These are phyloP conservation scores for Monosporascus sp. DNA, from an alignment of 2,329 filamentous ascomycete species.

Conservation along the genomic window DNA sequence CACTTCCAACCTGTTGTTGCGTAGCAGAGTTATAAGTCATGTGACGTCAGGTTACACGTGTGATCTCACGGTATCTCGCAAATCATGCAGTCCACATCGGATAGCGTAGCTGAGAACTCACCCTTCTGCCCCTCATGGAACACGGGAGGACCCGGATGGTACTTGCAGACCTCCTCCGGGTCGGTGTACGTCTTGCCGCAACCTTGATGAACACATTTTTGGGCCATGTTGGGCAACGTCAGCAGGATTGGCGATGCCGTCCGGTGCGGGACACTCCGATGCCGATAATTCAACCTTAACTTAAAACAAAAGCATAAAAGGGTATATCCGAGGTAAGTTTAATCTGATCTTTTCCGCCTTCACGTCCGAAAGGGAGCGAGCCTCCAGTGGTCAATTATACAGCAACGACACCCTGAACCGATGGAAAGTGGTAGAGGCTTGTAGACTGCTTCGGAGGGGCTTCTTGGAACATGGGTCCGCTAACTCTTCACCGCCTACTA, in stretches of 20 bases:
- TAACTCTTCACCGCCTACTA: not conserved
- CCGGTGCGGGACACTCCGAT: too few species aligned
- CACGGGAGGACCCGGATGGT: conserved; percentile 88
- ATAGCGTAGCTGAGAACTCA: conserved; percentile 36
- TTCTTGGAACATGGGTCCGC: too few species aligned
- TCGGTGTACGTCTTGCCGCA: conserved; percentile 87
- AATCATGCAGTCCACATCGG: too few species aligned
- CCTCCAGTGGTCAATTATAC: not conserved
- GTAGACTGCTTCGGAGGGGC: not conserved
- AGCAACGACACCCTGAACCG: not conserved
- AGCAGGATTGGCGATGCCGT: too few species aligned
- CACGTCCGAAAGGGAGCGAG: too few species aligned
- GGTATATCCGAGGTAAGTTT: too few species aligned
- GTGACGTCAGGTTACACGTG: conserved; percentile 5
- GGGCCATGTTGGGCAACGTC: conserved; percentile 47
- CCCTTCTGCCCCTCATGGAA: conserved; percentile 99
- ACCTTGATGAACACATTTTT: conserved; percentile 94
- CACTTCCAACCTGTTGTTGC: conserved; percentile 81
- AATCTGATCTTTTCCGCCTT: too few species aligned
- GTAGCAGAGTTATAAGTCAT: not conserved
- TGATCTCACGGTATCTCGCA: too few species aligned
- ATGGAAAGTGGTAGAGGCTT: conserved; percentile 1
- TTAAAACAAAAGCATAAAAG: too few species aligned
- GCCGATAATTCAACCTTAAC: too few species aligned
- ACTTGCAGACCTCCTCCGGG: conserved; percentile 75